These are phyloP conservation scores for Aspergillus nanangensis DNA, from an alignment of 495 filamentous ascomycete species.

Conservation along the genomic window DNA sequence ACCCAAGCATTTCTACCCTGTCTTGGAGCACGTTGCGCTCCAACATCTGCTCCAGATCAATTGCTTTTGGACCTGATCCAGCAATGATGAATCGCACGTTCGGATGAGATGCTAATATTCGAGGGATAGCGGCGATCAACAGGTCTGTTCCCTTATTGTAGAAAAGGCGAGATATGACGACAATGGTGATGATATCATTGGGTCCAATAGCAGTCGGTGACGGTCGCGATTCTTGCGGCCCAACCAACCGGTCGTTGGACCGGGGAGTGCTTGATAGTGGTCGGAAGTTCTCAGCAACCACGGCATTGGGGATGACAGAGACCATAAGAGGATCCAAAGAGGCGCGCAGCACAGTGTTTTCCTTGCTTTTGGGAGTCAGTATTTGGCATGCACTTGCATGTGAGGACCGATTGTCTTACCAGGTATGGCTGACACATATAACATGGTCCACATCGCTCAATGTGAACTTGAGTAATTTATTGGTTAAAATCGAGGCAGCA, in stretches of 20 bases:
- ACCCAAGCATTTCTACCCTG: constrained; percentile 84
- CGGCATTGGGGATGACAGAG: constrained; percentile 94
- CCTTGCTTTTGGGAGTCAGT: constrained; percentile 60
- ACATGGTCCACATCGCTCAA: constrained; percentile 97
- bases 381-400: background rate
- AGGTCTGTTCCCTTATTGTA: constrained; percentile 99
- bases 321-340: constrained; percentile 95
- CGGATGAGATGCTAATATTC: constrained; percentile 80
- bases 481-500: constrained; percentile 91
- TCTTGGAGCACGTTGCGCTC: constrained; percentile 95
- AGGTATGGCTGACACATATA: constrained; percentile 96
- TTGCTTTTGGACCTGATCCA: constrained; percentile 91
- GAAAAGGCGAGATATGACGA: constrained; percentile 94
- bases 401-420: constrained; percentile 43
- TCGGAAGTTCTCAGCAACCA: constrained; percentile 92
- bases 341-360: constrained; percentile 94
- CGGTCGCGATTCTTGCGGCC: constrained; percentile 35
- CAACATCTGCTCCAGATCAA: constrained; percentile 96
- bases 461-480: constrained; percentile 93
- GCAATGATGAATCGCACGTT: constrained; percentile 97
- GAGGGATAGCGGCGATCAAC: constrained; percentile 87
- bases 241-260: constrained; percentile 25
- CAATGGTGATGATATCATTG: constrained; percentile 86
- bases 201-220: constrained; percentile 60
- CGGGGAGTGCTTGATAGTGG: constrained; percentile 49